Base-by-base conservation (phyloP, 2,329 filamentous ascomycete genomes). In the Colletotrichum caudatum region DNA sequence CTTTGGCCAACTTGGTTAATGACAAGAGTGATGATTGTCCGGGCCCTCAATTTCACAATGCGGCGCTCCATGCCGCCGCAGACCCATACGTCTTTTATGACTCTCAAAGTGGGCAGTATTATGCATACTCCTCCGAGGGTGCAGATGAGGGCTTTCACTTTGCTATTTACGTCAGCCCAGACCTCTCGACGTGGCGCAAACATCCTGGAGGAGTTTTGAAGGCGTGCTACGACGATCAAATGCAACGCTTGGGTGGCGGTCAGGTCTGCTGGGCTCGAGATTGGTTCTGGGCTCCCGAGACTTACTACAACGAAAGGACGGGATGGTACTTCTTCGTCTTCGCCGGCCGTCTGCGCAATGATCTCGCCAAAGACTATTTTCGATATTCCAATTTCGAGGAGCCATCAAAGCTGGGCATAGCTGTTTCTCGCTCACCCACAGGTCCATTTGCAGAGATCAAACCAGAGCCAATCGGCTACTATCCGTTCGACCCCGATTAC, bases 301-400 rank as follows among this genome's bases (percentile, higher is more conserved):
- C 76, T 5, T 81, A 81, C 64, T 75, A 80, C 74, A 81, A 81
- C 50, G 76, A 78, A 29, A 75, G 76, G 71, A 81, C 80, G 3
- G 80, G 78, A 12, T 81, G 80, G 80, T 81, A 81, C 64, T 81
- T 80, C 53, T 80, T 81, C 74, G 78, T 81, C 75, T 81, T 80
- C 44, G 79, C 80, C 16, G 80, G 77, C 1, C 78, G 80, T 5
- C 71, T 81, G 46, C 78, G 76, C 39, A 76, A 79, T 64, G 77
- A 81, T 9, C 26, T 80, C 63, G 57, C 80, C 12, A 78, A 78
- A 54, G 74, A 78, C 61, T 73, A 81, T 64, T 81, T 81, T 59
- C 76, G 77, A 37, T 81, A 80, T 73, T 79, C 78, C 3, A 61
- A 71, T 5, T 81, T 81, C 60, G 80, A 81, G 29, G 80, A 81